Conservation (phyloP, 768 basidiomycete species). For the Filobasidium wieringae region DNA sequence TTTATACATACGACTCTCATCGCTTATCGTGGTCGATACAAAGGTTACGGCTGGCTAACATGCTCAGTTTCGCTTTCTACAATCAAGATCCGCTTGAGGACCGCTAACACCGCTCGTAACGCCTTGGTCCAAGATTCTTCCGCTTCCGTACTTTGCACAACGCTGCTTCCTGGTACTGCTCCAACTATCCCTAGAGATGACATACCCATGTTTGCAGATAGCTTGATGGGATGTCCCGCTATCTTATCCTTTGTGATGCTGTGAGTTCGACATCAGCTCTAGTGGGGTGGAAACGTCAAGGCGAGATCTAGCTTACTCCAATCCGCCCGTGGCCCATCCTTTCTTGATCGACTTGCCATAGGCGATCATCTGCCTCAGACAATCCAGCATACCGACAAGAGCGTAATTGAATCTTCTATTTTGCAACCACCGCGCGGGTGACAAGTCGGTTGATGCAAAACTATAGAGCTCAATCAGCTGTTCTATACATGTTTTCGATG, state of each 20-base stretch:
- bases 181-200: conserved; percentile 12
- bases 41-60: too few relatives aligned
- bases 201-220: conserved; percentile 59
- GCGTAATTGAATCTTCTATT: conserved; percentile 91
- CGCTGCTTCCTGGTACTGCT: conserved; percentile 1
- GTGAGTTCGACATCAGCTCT: not conserved
- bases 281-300: too few relatives aligned
- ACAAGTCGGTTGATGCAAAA: conserved; percentile 86
- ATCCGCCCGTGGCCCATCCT: conserved; percentile 59
- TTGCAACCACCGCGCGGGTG: conserved; percentile 75
- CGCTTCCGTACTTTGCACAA: conserved; percentile 40
- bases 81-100: conserved; percentile 34
- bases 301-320: conserved; percentile 52
- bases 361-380: conserved; percentile 81
- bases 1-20: too few relatives aligned
- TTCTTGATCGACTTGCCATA: conserved; percentile 63
- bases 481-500: not conserved
- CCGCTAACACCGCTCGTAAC: conserved; percentile 64
- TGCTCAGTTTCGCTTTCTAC: conserved; percentile 34
- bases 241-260: conserved; percentile 91
- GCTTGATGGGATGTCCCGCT: conserved; percentile 83
- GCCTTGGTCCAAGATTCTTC: conserved; percentile 95
- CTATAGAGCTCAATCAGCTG: conserved; percentile 15
- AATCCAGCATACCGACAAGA: conserved; percentile 93
- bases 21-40: too few relatives aligned